Evolutionary conservation across 2,329 filamentous ascomycete species (phyloP).

Genomic region (Colletotrichum incanum): DNA sequence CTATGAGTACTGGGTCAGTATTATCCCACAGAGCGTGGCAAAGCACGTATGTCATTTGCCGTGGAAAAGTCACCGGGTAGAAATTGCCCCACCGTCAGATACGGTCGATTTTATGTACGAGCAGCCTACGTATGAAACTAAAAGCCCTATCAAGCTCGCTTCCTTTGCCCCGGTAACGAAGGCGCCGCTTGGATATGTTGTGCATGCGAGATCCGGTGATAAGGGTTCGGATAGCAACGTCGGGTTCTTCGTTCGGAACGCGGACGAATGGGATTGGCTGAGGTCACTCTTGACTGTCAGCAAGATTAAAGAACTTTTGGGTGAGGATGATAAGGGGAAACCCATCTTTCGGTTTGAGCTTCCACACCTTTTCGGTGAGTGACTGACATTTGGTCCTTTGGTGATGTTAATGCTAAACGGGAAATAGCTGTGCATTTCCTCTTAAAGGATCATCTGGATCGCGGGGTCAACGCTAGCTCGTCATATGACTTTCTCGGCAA

Average conservation of each 20-base stretch:
- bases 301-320: slow-evolving; percentile 56
- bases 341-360: slow-evolving; percentile 64
- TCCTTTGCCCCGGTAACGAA: slow-evolving; percentile 49
- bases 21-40: slow-evolving; percentile 46
- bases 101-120: slow-evolving; percentile 47
- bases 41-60: slow-evolving; percentile 47
- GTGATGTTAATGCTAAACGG: slow-evolving; percentile 17
- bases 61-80: slow-evolving; percentile 43
- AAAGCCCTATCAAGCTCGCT: slow-evolving; percentile 46
- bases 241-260: slow-evolving; percentile 45
- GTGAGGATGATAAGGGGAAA: slow-evolving; percentile 54
- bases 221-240: slow-evolving; percentile 59
- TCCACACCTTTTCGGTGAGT: slow-evolving; percentile 46
- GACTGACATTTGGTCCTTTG: neutral
- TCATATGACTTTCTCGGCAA: slow-evolving; percentile 52
- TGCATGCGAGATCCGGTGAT: slow-evolving; percentile 55
- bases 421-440: slow-evolving; percentile 53
- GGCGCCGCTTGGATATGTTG: slow-evolving; percentile 51
- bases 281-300: slow-evolving; percentile 57
- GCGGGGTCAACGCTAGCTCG: slow-evolving; percentile 42
- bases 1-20: slow-evolving; percentile 46
- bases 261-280: slow-evolving; percentile 48
- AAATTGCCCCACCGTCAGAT: slow-evolving; percentile 44
- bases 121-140: slow-evolving; percentile 49
- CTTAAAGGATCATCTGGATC: slow-evolving; percentile 58